Conservation (phyloP, 108 stramenopile species). For the Skeletonema tropicum region DNA sequence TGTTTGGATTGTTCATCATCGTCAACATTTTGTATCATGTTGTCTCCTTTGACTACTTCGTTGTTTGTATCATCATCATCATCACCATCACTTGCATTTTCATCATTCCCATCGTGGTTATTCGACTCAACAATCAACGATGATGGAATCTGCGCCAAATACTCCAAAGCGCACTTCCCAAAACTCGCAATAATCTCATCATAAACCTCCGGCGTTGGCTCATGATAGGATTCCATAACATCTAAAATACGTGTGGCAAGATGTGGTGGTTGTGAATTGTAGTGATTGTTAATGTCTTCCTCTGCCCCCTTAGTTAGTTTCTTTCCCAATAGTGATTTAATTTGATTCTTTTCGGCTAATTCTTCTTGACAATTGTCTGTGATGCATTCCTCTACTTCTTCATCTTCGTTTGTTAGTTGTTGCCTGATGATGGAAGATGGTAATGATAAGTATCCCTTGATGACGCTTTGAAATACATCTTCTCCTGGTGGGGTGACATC, state of each 20-base stretch:
- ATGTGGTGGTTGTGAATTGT: conserved; percentile 14
- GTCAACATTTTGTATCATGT: neutral
- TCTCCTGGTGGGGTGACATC: neutral
- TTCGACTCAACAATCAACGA: neutral
- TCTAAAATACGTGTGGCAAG: conserved; percentile 30
- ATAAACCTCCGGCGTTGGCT: conserved; percentile 21
- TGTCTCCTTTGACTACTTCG: neutral
- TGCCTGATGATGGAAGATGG: conserved; percentile 11
- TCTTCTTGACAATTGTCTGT: neutral
- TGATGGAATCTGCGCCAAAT: conserved; percentile 1
- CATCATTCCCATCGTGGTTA: neutral
- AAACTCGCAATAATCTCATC: conserved; percentile 36
- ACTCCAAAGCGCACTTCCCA: conserved; percentile 28
- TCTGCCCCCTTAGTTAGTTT: neutral
- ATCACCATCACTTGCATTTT: neutral
- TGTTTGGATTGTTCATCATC: conserved; percentile 8
- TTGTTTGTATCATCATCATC: neutral
- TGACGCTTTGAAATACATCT: conserved; percentile 23
- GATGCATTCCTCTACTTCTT: neutral
- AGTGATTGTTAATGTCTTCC: too few species aligned
- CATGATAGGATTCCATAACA: conserved; percentile 37
- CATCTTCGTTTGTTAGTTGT: too few species aligned
- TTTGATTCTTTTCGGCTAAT: neutral
- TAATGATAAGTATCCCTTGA: conserved; percentile 22
- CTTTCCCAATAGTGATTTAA: conserved; percentile 26